phyloP scores from a whole-genome alignment of 768 basidiomycete species.

The Cyclocybe cylindracea region DNA sequence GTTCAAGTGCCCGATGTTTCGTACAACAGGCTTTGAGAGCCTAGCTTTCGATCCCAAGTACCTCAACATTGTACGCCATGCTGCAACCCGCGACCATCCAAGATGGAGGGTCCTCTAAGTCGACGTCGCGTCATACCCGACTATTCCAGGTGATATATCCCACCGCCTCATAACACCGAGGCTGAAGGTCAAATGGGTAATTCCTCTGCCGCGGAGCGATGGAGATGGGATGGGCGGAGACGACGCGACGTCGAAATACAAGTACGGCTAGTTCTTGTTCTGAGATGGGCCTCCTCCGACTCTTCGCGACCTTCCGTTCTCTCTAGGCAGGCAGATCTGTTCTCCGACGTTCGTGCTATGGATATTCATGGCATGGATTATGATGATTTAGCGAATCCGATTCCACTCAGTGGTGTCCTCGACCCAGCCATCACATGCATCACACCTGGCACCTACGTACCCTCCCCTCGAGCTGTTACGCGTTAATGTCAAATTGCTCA shows the following conservation, averaged over 20 bases:
- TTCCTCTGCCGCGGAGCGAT: slow-evolving; percentile 57
- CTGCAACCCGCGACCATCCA: slow-evolving; percentile 59
- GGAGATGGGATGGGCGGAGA: slow-evolving; percentile 59
- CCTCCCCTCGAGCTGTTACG: slow-evolving; percentile 55
- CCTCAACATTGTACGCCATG: slow-evolving; percentile 56
- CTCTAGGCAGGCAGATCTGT: slow-evolving; percentile 56
- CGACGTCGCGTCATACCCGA: slow-evolving; percentile 52
- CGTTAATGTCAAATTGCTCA: too few species aligned
- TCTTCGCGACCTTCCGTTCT: not conserved
- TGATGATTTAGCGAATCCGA: slow-evolving; percentile 51
- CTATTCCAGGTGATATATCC: slow-evolving; percentile 54
- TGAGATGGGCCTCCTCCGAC: not conserved
- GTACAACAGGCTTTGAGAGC: slow-evolving; percentile 54
- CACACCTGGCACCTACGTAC: slow-evolving; percentile 55
- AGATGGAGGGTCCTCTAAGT: slow-evolving; percentile 54
- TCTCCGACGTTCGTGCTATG: slow-evolving; percentile 57
- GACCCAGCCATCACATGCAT: slow-evolving; percentile 49
- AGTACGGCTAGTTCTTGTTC: slow-evolving; percentile 35
- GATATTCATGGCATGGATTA: slow-evolving; percentile 62
- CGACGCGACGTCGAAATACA: slow-evolving; percentile 50
- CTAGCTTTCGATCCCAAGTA: slow-evolving; percentile 50
- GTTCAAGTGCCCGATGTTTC: not conserved
- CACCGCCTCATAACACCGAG: slow-evolving; percentile 29
- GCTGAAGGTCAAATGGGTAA: slow-evolving; percentile 59
- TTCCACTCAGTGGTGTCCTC: slow-evolving; percentile 51